Evolutionary conservation across 306 rosid species (phyloP).

Genomic region (Ormosia emarginata): DNA sequence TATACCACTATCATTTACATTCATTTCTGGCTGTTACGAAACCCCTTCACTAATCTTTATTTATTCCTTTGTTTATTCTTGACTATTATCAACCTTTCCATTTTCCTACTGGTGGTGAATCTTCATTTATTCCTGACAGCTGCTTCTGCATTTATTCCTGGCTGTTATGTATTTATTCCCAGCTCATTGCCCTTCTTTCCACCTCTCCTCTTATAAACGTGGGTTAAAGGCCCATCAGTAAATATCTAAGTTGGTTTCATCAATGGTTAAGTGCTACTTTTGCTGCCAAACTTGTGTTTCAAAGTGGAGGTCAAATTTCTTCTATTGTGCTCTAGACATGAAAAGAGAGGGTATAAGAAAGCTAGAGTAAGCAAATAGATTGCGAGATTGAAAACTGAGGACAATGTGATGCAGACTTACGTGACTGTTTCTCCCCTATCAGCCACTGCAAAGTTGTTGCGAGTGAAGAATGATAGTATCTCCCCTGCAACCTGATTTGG

Average conservation of each 20-base stretch:
- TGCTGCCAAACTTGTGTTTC: background rate
- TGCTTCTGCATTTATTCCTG: too few species aligned
- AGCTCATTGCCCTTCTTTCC: too few species aligned
- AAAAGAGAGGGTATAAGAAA: background rate
- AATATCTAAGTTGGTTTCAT: background rate
- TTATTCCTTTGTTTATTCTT: too few species aligned
- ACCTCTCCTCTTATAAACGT: too few species aligned
- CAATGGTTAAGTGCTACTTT: background rate
- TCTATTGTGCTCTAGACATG: background rate
- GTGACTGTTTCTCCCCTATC: slow-evolving; percentile 87
- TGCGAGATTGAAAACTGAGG: background rate
- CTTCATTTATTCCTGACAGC: too few species aligned
- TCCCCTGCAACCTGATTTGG: slow-evolving; percentile 82
- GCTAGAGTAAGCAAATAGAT: background rate
- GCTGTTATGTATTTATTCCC: too few species aligned
- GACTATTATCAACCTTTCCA: too few species aligned
- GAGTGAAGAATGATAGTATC: slow-evolving; percentile 79
- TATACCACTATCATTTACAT: too few species aligned
- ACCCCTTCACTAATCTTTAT: too few species aligned
- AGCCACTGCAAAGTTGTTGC: slow-evolving; percentile 71
- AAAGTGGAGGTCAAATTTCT: background rate
- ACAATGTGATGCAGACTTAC: slow-evolving; percentile 33
- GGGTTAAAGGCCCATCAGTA: too few species aligned
- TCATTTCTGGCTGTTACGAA: too few species aligned
- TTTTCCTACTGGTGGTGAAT: too few species aligned